phyloP scores from a whole-genome alignment of 345 rosid genomes.

The Citrus cavaleriei region DNA sequence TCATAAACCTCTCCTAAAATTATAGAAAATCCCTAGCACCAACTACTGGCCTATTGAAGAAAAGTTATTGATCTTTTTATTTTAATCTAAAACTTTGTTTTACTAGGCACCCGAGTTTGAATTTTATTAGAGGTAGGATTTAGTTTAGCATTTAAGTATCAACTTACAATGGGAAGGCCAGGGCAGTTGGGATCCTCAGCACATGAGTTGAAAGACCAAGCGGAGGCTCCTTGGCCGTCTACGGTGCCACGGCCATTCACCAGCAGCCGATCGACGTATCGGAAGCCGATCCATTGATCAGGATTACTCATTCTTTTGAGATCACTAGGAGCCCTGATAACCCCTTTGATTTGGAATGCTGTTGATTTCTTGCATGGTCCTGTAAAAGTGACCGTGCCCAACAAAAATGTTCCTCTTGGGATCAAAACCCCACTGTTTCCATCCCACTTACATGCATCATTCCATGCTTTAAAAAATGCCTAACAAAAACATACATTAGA shows the following conservation, averaged over 20 bases:
- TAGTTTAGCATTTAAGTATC: neutral
- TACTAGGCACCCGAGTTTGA: too few relatives aligned
- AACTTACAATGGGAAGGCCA: conserved; percentile 18
- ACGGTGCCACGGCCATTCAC: conserved; percentile 23
- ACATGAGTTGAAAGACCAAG: conserved; percentile 27
- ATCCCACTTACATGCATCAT: conserved; percentile 7
- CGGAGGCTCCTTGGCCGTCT: conserved; percentile 26
- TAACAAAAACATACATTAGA: neutral
- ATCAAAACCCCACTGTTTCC: conserved; percentile 12
- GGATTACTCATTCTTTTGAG: neutral
- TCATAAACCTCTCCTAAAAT: too few relatives aligned
- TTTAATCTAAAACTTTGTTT: too few relatives aligned
- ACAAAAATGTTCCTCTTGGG: conserved; percentile 24
- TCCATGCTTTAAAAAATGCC: conserved; percentile 27
- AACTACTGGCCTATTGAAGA: accelerated
- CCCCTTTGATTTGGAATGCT: conserved; percentile 12
- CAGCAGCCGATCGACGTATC: conserved; percentile 5
- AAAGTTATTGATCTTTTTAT: too few relatives aligned
- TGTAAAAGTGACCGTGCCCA: neutral
- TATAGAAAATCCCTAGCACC: too few relatives aligned
- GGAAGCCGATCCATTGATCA: conserved; percentile 25
- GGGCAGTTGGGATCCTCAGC: conserved; percentile 10
- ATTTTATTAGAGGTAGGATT: too few relatives aligned
- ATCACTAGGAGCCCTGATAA: conserved; percentile 14
- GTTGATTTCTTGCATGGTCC: conserved; percentile 37